These are phyloP conservation scores for Turritis glabra DNA, from an alignment of 345 rosid genomes.

Conservation along the genomic window DNA sequence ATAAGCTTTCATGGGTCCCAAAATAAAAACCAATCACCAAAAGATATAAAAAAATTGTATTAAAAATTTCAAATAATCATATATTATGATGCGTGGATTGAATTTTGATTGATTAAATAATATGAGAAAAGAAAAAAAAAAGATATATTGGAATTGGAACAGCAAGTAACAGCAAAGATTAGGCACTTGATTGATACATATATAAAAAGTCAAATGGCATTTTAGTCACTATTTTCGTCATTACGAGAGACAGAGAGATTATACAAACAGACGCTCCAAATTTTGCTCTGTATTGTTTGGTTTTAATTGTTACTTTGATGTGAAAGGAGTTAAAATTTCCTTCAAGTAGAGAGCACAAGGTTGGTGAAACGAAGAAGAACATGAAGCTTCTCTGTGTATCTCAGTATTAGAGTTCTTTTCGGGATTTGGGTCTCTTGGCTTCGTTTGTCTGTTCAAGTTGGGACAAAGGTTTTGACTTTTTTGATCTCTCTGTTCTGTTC, in stretches of 20 bases:
- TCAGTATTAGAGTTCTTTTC: background rate
- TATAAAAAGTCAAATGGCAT: conserved; percentile 33
- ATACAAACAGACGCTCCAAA: background rate
- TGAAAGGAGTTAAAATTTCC: conserved; percentile 9
- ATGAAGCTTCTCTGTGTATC: conserved; percentile 15
- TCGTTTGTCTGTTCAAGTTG: conserved; percentile 17
- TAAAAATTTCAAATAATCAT: background rate
- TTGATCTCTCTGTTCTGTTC: conserved; percentile 5
- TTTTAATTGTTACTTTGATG: background rate
- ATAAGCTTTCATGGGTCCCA: conserved; percentile 32
- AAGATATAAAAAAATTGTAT: conserved; percentile 15
- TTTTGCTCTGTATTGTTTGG: background rate
- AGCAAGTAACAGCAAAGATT: conserved; percentile 42
- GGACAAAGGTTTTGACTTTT: conserved; percentile 39
- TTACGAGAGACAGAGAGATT: conserved; percentile 17
- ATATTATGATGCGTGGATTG: conserved; percentile 26
- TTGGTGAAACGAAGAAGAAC: conserved; percentile 14
- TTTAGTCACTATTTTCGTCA: conserved; percentile 18
- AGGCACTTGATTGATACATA: conserved; percentile 23
- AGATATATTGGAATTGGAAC: conserved; percentile 28
- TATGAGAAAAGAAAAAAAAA: background rate
- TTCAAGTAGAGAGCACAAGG: conserved; percentile 15
- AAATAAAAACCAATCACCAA: conserved; percentile 23
- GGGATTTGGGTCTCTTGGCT: conserved; percentile 28
- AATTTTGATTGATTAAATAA: conserved; percentile 12